phyloP scores from a whole-genome alignment of 495 filamentous ascomycete species.

The Xanthoparmelia taractica region DNA sequence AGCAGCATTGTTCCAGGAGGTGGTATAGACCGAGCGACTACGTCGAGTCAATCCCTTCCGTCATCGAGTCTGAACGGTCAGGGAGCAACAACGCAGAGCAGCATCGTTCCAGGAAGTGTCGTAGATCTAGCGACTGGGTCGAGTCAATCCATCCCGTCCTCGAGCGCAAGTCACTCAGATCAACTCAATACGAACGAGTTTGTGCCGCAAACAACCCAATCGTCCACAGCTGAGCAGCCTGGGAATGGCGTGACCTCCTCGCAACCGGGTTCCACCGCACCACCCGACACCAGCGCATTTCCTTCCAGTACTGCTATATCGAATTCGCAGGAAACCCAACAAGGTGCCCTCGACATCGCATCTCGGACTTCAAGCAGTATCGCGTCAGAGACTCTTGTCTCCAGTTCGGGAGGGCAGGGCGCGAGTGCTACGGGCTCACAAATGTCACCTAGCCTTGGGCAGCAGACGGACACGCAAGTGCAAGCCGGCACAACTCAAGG shows the following conservation, averaged over 20 bases:
- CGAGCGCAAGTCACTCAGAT: background rate
- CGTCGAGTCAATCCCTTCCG: too few relatives aligned
- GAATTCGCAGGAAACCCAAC: background rate
- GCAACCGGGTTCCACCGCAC: background rate
- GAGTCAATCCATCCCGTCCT: background rate
- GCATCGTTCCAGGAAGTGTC: background rate
- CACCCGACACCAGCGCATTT: background rate
- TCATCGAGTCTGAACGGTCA: background rate
- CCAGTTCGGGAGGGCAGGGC: background rate
- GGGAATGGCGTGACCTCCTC: background rate
- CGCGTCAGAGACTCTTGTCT: background rate
- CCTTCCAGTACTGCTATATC: background rate
- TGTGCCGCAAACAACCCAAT: background rate
- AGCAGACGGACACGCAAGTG: slow-evolving; percentile 1
- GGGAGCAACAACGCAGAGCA: background rate
- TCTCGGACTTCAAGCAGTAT: background rate
- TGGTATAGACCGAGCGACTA: too few relatives aligned
- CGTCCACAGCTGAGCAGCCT: background rate
- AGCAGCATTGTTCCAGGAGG: background rate
- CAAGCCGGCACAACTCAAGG: background rate
- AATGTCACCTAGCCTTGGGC: background rate
- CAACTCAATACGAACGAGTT: background rate
- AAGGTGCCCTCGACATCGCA: background rate
- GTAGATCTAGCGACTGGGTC: background rate
- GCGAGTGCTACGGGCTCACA: background rate